Conservation (phyloP, 2,329 filamentous ascomycete genomes). For the Fonsecaea erecta region DNA sequence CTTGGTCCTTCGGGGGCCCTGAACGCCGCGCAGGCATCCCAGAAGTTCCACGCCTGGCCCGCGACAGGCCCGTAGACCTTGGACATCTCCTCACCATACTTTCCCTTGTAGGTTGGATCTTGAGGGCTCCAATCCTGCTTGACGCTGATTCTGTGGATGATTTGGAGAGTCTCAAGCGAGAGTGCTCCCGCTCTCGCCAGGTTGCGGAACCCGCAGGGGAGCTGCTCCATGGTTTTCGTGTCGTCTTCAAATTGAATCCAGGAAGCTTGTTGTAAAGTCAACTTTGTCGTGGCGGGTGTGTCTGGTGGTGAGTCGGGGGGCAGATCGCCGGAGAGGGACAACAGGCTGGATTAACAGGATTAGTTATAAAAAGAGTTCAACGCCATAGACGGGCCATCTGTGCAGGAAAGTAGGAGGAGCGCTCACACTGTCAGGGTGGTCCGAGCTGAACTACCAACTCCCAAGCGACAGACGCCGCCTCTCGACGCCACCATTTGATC, state of each 20-base stretch:
- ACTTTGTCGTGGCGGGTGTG: background rate
- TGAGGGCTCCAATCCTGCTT: background rate
- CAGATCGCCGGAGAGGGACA: background rate
- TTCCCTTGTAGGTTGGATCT: background rate
- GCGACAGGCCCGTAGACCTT: background rate
- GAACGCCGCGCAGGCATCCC: slow-evolving; percentile 12
- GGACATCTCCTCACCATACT: background rate
- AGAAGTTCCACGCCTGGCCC: slow-evolving; percentile 7
- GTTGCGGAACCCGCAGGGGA: background rate
- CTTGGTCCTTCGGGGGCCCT: background rate
- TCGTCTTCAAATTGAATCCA: background rate
- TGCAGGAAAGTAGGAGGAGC: background rate
- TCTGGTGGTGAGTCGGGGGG: background rate
- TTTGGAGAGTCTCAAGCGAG: background rate
- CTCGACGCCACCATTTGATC: background rate
- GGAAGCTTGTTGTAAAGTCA: background rate
- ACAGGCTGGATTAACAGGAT: background rate
- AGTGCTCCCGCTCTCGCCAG: background rate
- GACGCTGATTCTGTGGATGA: background rate
- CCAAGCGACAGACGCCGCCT: background rate
- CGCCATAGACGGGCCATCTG: background rate
- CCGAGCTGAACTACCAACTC: background rate
- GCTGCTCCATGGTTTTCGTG: background rate
- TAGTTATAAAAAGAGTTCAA: background rate
- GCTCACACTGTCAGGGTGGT: background rate